Base-by-base conservation (phyloP, 2,329 filamentous ascomycete genomes). In the Atkinsonella texensis region DNA sequence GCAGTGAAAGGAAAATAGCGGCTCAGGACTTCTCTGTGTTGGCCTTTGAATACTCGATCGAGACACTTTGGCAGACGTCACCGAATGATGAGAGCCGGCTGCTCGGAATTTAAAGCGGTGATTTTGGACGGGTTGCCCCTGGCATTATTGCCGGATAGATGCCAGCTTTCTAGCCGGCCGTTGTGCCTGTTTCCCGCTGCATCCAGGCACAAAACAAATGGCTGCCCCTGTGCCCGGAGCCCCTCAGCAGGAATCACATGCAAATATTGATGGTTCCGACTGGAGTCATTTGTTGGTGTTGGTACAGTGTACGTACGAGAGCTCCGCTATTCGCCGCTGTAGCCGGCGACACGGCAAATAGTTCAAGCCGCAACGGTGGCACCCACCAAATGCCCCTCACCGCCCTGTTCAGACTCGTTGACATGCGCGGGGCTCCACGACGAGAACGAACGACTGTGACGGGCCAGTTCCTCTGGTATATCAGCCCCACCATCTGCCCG, bases 391-490 rank as follows among this genome's bases (percentile, higher is more conserved):
- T 15, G 46, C 32, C 46, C 46, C 46, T 47, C 46, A 47, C 46
- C 46, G 46, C 46, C 46, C 46, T 43, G 9, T 18, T 43, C 2
- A 13, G n/a, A 5, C 18, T 43, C 10, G n/a, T 15, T 40, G 12
- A 48, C 38, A n/a, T n/a, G 35, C 46, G 49, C 43, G 43, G 43
- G 49, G 33, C 49, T 41, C 49, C 43, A 46, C 50, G 38, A 51
- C 33, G 33, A 15, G 4, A 20, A 15, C 32, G 13, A 8, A 4
- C 8, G 33, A 35, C 32, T 38, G 35, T 38, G 35, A 38, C 11
- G 15, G 35, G 11, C 31, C 11, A 12, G 17, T 40, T 50, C 42
- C 33, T 35, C 43, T 44, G 23, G 18, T 44, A 23, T 44, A 46
- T 52, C 50, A 52, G 35, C 15, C 45, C 41, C 50, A 48, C 39